Base-by-base conservation (phyloP, 202 grass and related monocot species). In the Setaria italica region DNA sequence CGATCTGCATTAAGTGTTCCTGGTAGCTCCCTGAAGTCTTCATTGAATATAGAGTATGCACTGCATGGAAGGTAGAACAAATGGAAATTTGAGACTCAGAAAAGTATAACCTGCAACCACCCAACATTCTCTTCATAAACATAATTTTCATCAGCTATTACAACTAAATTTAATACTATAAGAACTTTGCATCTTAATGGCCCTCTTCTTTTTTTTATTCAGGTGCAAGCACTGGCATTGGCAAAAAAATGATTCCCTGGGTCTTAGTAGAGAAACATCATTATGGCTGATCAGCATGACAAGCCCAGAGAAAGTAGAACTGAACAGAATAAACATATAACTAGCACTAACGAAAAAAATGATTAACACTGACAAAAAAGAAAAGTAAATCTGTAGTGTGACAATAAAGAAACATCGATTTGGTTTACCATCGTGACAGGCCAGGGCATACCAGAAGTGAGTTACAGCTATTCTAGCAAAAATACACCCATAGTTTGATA, bases 1-100 rank as follows among this genome's bases (percentile, higher is more conserved):
- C 91, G 88, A 34, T 99, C 93, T 2, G 93, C 96, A 67, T 99
- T 99, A 49, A 99, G 87, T 21, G 96, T 99, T 41, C 96, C 96
- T 17, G 96, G 96, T 42, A 99, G 85, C 80, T 99, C 96, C 84
- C 90, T 91, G 82, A 95, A 99, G 64, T 92, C 90, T 88, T 99
- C 96, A 74, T 99, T 99, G 75, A 99, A 99, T 90, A 99, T 95
- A 33, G 96, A 99, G 77, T 99, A 99, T 88, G 96, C 96, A 94
- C 93, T 95, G 93, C 66, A 21, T 46, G 62, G 19, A 88, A 48
- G 35, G 25, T 47, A 57, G 11, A 58, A 80, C 34, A 80, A 68
- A 81, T 70, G n/a, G 34, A 68, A 65, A 62, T 42, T 90, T n/a
- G 7, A 59, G 47, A 80, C 14, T 56, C 1, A 8, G 15, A 49